Base-by-base conservation (phyloP, 441 rosid genomes). In the Syzygium malaccense region DNA sequence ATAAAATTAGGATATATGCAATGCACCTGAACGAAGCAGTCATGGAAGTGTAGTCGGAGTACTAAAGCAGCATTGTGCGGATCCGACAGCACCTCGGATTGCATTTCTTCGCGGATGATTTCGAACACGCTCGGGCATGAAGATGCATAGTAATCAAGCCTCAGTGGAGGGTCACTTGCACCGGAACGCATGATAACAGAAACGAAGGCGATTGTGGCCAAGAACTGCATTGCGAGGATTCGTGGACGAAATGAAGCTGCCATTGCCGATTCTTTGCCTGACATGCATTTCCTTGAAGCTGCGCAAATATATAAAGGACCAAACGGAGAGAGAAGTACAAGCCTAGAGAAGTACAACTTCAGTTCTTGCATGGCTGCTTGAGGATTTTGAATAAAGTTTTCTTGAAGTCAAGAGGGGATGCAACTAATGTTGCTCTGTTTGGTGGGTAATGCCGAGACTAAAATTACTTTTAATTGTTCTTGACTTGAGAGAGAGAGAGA, bases 11-110 rank as follows among this genome's bases (percentile, higher is more conserved):
- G 8, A 56, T 20, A 68, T 41, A 57, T n/a, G 64, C 83, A 10
- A n/a, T 18, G 32, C 87, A 97, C 99, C 97, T 98, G 98, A 86
- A 96, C 98, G 86, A 98, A 96, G 90, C 99, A 98, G 89, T 97
- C 98, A 11, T 98, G 99, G 93, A 98, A 96, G 92, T 98, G 99
- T 64, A 98, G 85, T 28, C 99, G 95, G 17, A 96, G 87, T 8
- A 94, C 17, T 71, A 94, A 85, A 87, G 99, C 99, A 13, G 99
- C 99, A 80, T 93, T 98, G 14, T 96, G 94, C 1, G 98, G 98
- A 93, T 98, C 96, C 5, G 94, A 92, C 9, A 93, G 92, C 75
- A 98, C 98, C 37, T 94, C 96, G 53, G 95, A 96, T 90, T 94
- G 98, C 97, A 95, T 96, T 92, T 96, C 98, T 89, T 95, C 94